Evolutionary conservation across 306 rosid genomes (phyloP), one percentile per base, ranked within the genome.

Genomic region (Astragalus membranaceus): DNA sequence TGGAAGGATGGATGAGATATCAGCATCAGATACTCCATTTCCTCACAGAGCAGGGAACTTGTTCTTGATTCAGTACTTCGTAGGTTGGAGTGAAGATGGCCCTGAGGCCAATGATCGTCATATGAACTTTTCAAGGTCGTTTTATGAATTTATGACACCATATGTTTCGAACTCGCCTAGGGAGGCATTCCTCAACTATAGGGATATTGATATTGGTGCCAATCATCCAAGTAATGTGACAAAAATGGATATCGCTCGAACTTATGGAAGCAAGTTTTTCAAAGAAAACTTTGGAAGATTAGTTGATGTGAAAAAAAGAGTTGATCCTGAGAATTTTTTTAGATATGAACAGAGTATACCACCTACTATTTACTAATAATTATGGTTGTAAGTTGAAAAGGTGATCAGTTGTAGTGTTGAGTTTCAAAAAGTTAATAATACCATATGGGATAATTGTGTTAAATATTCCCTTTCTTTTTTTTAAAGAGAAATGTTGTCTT

Each of bases 41-140:
- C 86, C 86, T 75, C 86, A 83, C 1, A 83, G 84, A 17, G 69
- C 59, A 10, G 86, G 83, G 37, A 78, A 51, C 41, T 52, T 82
- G 75, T 82, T 78, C 70, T 0, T 33, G 64, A 33, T 74, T 74
- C 68, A 69, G 9, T 82, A 82, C 7, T 2, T 0, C 0, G 2
- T 16, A 3, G 3, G 0, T 14, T 82, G 83, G 86, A 0, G 0
- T 0, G 56, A 82, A 32, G 76, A 67, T 17, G 32, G 73, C 33
- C 5, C 0, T 4, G 16, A 1, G 11, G 47, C n/a, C 0, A 7
- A 3, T n/a, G 0, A 75, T 10, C 59, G 3, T 17, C 16, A 35
- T 3, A 0, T 82, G 49, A 46, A 74, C 0, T 10, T 11, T 30
- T 44, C 54, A 3, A 74, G 80, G 48, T 42, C 37, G 0, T n/a